Base-by-base conservation (phyloP, 371 early-diverging fungal species). In the Mucor sp. region DNA sequence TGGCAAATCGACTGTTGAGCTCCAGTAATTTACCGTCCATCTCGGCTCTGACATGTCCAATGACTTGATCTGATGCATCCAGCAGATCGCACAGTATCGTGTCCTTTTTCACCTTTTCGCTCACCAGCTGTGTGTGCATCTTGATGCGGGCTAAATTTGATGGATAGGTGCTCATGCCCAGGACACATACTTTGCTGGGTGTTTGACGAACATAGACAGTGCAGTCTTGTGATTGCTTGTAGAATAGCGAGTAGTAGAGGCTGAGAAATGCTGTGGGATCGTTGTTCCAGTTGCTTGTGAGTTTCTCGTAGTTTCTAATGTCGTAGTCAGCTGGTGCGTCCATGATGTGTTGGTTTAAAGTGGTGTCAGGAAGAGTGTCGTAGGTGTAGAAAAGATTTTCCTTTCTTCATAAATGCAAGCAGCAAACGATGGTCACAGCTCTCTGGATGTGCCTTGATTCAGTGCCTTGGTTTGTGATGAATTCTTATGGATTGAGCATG, bases 181-280 rank as follows among this genome's bases (percentile, higher is more conserved):
- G 48, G 6, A 83, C 79, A 62, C 85, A 85, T 17, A 84, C 71
- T 67, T 79, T 82, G 63, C 79, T 85, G 30, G 85, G 85, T 21
- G 85, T 60, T 62, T 82, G 84, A 14, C 81, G 79, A 47, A 80
- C 74, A 60, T 82, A 82, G 6, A 81, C 44, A 32, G 67, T 61
- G 19, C 60, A 60, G 33, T 77, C 67, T 21, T 33, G 17, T 14
- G 64, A 58, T 35, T 70, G 65, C 33, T 79, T 67, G 58, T 70
- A 81, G 57, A 77, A 70, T 21, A 80, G 70, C 6, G 78, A 68
- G 66, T 76, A 85, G 37, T 85, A 85, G 17, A 75, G 78, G 19
- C 56, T 44, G 6, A 85, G 59, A 50, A 68, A 81, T 15, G 72
- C 67, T 6, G 67, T 68, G 3, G 76, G 66, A 43, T 83, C 70